Conservation (phyloP, 805 yeast species). For the Candida pini region DNA sequence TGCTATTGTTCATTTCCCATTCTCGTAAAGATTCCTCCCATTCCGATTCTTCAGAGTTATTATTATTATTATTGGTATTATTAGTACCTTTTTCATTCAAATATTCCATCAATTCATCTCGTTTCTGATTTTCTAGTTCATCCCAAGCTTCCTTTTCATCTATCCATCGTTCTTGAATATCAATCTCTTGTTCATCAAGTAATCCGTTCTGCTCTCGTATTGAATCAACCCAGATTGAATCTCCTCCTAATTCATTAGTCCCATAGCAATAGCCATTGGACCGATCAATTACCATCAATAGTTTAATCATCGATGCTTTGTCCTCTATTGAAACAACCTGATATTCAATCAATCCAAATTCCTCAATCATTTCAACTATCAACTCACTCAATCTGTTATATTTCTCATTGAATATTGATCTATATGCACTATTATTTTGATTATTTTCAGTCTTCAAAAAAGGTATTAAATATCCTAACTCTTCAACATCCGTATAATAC, state of each 20-base stretch:
- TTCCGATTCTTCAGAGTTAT: slow-evolving; percentile 57
- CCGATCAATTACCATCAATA: slow-evolving; percentile 75
- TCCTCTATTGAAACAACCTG: slow-evolving; percentile 90
- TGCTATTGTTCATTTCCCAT: slow-evolving; percentile 41
- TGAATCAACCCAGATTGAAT: slow-evolving; percentile 95
- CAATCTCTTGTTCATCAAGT: slow-evolving; percentile 48
- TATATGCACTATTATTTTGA: slow-evolving; percentile 50
- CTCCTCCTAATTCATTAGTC: slow-evolving; percentile 93
- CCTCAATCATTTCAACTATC: slow-evolving; percentile 79
- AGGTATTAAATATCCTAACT: slow-evolving; percentile 63
- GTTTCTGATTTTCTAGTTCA: slow-evolving; percentile 45
- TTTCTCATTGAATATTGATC: slow-evolving; percentile 30
- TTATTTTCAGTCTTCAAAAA: slow-evolving; percentile 67
- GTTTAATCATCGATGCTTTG: slow-evolving; percentile 82
- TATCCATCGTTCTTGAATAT: slow-evolving; percentile 94
- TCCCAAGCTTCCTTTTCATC: slow-evolving; percentile 80
- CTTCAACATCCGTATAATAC: slow-evolving; percentile 90
- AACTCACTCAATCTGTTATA: slow-evolving; percentile 62
- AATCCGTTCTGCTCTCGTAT: slow-evolving; percentile 64
- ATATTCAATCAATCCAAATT: slow-evolving; percentile 80
- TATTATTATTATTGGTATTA: slow-evolving; percentile 34
- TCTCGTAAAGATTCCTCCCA: slow-evolving; percentile 61
- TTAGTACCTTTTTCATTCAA: slow-evolving; percentile 30
- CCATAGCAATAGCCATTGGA: slow-evolving; percentile 95
- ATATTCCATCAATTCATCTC: slow-evolving; percentile 31